Conservation (phyloP, 192 early-diverging fungal genomes). For the Umbelopsis ramanniana region DNA sequence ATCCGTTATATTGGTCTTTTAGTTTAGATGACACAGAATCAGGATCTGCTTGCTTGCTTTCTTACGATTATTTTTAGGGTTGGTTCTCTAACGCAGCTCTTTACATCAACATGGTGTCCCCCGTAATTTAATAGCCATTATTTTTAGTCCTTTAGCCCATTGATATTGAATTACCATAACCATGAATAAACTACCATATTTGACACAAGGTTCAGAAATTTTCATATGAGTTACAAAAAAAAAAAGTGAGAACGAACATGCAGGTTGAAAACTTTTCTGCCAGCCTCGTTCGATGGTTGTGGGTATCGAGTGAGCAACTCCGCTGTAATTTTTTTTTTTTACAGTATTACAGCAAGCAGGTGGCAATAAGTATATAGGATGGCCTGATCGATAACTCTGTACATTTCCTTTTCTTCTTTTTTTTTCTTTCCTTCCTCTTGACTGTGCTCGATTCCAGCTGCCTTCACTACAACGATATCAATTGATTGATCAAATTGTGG, state of each 20-base stretch:
- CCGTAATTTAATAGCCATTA: too few relatives aligned
- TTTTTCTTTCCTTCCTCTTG: not conserved
- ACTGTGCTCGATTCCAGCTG: not conserved
- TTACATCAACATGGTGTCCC: too few relatives aligned
- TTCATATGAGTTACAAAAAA: slow-evolving; percentile 2
- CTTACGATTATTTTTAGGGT: too few relatives aligned
- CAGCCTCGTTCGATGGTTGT: too few relatives aligned
- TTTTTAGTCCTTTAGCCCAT: not conserved
- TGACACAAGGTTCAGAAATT: slow-evolving; percentile 1
- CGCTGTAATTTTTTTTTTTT: slow-evolving; percentile 3
- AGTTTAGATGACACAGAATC: too few relatives aligned
- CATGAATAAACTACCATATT: slow-evolving; percentile 17
- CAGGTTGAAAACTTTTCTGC: too few relatives aligned
- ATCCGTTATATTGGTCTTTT: too few relatives aligned
- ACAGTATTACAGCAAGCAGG: not conserved
- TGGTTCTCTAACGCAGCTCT: not conserved
- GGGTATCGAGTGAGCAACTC: not conserved
- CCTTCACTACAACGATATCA: not conserved
- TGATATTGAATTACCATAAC: slow-evolving; percentile 10
- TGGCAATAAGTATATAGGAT: slow-evolving; percentile 1
- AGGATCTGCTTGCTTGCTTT: too few relatives aligned
- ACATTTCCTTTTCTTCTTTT: not conserved
- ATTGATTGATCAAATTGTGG: slow-evolving; percentile 14
- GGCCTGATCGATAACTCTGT: not conserved
- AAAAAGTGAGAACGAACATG: not conserved